Evolutionary conservation across 495 filamentous ascomycete genomes (phyloP).

Genomic region (Aspergillus bertholletiae): DNA sequence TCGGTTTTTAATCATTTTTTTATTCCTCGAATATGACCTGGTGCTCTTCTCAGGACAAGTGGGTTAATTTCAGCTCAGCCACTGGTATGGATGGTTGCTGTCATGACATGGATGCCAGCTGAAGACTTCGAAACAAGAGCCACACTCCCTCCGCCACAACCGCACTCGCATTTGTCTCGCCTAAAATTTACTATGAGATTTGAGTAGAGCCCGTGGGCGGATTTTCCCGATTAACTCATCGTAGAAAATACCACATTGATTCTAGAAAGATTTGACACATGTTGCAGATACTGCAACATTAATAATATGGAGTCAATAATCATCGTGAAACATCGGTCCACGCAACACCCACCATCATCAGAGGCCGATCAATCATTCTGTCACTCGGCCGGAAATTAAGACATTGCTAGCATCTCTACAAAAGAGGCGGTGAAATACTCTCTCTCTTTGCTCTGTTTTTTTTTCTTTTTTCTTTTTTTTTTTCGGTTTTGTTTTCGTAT

Average conservation of each 20-base stretch:
- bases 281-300: neutral
- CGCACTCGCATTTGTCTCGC: conserved; percentile 4
- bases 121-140: neutral
- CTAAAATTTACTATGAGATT: too few relatives aligned
- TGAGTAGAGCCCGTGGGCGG: neutral
- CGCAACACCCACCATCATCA: neutral
- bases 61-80: neutral
- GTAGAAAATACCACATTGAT: conserved; percentile 3
- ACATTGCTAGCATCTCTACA: neutral
- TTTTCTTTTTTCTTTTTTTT: neutral
- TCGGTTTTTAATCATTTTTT: too few relatives aligned
- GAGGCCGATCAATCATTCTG: neutral
- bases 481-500: neutral
- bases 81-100: neutral
- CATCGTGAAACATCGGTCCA: conserved; percentile 3
- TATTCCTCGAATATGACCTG: too few relatives aligned
- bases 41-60: too few relatives aligned
- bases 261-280: conserved; percentile 14
- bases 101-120: neutral
- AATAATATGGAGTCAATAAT: neutral
- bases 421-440: neutral
- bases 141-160: conserved; percentile 3
- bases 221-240: neutral
- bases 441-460: too few relatives aligned
- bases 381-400: neutral